Conservation (phyloP, 768 basidiomycete genomes). For the Tubosaeta sp. region DNA sequence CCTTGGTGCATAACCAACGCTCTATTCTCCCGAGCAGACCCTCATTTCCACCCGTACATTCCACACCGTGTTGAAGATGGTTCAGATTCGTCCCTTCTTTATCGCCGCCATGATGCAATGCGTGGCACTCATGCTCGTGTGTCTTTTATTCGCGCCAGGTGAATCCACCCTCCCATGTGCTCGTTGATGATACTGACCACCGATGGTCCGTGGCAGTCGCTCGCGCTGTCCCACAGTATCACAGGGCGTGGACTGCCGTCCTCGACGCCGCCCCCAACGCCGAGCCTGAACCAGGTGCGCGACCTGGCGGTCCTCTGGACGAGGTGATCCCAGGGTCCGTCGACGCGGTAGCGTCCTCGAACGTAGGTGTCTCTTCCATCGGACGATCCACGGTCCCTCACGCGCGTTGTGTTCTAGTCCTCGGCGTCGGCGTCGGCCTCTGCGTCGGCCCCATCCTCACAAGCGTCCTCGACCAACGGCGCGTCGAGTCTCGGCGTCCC, state of each 20-base stretch:
- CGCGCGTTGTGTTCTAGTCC: background rate
- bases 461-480: conserved; percentile 6
- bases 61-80: conserved; percentile 14
- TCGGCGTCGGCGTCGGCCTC: background rate
- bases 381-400: background rate
- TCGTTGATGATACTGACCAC: background rate
- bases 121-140: conserved; percentile 5
- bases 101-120: conserved; percentile 7
- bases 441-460: background rate
- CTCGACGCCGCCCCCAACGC: background rate
- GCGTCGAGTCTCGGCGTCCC: conserved; percentile 10
- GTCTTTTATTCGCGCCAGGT: background rate
- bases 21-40: conserved; percentile 9
- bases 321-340: background rate
- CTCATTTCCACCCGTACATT: conserved; percentile 5
- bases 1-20: background rate
- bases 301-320: background rate
- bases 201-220: background rate
- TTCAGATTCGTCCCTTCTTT: conserved; percentile 20
- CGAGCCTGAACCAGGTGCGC: background rate
- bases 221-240: background rate
- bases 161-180: background rate
- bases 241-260: background rate
- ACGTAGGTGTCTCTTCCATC: too few relatives aligned
- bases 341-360: background rate